These are phyloP conservation scores for Solanum ahanhuiri DNA, from an alignment of 257 asterid species.

Conservation along the genomic window DNA sequence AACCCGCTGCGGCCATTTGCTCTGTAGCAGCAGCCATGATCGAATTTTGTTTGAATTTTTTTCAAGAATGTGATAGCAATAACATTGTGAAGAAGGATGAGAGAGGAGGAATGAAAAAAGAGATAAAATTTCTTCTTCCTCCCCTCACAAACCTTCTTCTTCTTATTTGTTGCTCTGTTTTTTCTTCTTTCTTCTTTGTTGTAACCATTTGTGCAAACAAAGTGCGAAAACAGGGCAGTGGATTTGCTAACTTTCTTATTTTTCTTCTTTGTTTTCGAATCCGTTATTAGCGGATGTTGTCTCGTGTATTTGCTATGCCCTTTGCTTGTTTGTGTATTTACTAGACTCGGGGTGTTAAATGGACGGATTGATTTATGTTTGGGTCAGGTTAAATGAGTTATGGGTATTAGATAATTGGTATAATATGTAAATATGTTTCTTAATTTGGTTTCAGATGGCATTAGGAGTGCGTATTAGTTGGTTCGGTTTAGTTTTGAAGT, in stretches of 20 bases:
- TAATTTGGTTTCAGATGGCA: too few relatives aligned
- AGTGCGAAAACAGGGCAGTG: too few relatives aligned
- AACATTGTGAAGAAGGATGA: background rate
- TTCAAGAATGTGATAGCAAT: background rate
- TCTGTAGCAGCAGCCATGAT: slow-evolving; percentile 18
- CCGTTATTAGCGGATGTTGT: background rate
- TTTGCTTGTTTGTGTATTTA: background rate
- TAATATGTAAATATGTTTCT: too few relatives aligned
- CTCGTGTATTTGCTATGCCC: background rate
- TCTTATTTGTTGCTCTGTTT: background rate
- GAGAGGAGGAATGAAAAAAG: background rate
- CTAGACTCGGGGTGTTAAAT: background rate
- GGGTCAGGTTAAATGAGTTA: background rate
- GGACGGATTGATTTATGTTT: background rate
- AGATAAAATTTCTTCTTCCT: background rate
- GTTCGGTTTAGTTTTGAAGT: too few relatives aligned
- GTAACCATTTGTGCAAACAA: background rate
- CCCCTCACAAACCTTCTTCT: background rate
- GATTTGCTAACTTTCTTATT: background rate
- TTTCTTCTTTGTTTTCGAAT: background rate
- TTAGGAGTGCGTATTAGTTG: too few relatives aligned
- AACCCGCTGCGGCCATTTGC: background rate
- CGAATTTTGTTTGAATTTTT: background rate
- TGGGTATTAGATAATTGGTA: too few relatives aligned
- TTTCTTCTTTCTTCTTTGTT: background rate